phyloP scores from a whole-genome alignment of 1,139 yeast genomes.

The Diutina neorugosa region DNA sequence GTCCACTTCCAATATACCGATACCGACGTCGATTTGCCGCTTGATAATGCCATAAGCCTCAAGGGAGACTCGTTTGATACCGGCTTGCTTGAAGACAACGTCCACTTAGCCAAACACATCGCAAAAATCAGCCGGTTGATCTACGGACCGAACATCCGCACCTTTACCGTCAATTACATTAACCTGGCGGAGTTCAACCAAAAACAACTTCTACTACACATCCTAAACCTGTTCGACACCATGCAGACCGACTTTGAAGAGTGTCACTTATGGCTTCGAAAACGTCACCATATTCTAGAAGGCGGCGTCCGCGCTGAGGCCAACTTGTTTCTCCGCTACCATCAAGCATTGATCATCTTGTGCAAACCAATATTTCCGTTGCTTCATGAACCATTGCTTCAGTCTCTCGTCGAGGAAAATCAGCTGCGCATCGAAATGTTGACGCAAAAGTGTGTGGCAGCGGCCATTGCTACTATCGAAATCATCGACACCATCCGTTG shows the following conservation, averaged over 20 bases:
- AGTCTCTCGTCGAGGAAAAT: constrained; percentile 23
- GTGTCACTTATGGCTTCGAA: constrained; percentile 18
- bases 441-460: background rate
- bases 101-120: constrained; percentile 26
- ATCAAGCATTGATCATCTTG: constrained; percentile 32
- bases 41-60: constrained; percentile 13
- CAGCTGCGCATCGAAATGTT: constrained; percentile 24
- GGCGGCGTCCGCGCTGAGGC: constrained; percentile 20
- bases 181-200: constrained; percentile 30
- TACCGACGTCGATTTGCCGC: constrained; percentile 37
- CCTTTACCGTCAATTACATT: constrained; percentile 27
- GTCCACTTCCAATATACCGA: constrained; percentile 28
- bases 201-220: constrained; percentile 18
- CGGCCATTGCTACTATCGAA: constrained; percentile 27
- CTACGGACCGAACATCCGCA: constrained; percentile 26
- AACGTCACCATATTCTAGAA: constrained; percentile 7
- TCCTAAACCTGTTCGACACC: constrained; percentile 19
- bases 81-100: constrained; percentile 24
- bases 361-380: constrained; percentile 32
- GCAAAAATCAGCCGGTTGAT: constrained; percentile 22
- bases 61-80: constrained; percentile 20
- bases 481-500: constrained; percentile 24
- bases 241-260: constrained; percentile 20
- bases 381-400: constrained; percentile 32
- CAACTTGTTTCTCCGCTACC: constrained; percentile 32